Evolutionary conservation across 2,329 filamentous ascomycete genomes (phyloP).

Genomic region (Raffaelea deltoideospora): DNA sequence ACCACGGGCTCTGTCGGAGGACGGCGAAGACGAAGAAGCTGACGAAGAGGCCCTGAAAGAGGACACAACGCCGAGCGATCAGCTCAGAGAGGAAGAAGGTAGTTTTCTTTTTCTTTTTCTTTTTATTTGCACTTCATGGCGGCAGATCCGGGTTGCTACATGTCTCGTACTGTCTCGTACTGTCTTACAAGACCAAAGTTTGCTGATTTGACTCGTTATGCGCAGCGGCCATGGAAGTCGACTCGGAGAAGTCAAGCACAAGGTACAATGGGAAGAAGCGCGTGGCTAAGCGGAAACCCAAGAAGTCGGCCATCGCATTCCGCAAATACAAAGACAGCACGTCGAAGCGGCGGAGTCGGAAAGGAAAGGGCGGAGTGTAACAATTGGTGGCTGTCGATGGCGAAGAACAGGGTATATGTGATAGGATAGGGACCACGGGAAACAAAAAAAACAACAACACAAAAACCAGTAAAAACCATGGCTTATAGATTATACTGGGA

Average conservation of each 20-base stretch:
- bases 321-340: constrained; percentile 39
- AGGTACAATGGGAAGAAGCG: constrained; percentile 36
- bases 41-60: too few relatives aligned
- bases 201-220: background rate
- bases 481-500: too few relatives aligned
- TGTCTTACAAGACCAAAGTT: background rate
- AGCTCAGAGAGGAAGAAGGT: constrained; percentile 8
- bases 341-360: constrained; percentile 23
- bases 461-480: background rate
- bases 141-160: too few relatives aligned
- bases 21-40: background rate
- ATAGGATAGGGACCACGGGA: background rate
- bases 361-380: background rate
- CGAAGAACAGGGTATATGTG: too few relatives aligned
- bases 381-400: too few relatives aligned
- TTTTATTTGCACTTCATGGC: background rate
- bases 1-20: too few relatives aligned
- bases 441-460: background rate
- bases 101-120: background rate
- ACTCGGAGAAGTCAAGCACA: constrained; percentile 25
- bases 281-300: constrained; percentile 40
- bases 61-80: constrained; percentile 6
- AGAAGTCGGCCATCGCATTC: constrained; percentile 44
- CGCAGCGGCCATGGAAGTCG: constrained; percentile 40
- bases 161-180: background rate